phyloP scores from a whole-genome alignment of 2,329 filamentous ascomycete species.

The Furcasterigmium sp. region DNA sequence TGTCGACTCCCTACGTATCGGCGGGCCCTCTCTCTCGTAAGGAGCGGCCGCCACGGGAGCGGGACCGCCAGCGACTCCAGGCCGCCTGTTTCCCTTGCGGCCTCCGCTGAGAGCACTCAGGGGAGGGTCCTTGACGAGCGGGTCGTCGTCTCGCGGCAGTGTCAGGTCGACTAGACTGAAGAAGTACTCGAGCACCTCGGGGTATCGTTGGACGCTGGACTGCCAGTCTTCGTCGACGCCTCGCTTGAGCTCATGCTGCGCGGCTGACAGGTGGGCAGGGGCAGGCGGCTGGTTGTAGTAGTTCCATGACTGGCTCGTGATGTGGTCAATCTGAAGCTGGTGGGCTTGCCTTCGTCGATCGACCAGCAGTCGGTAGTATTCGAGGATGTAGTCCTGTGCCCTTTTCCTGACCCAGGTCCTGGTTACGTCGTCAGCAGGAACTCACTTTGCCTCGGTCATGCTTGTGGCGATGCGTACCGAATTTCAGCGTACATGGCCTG shows the following conservation, averaged over 20 bases:
- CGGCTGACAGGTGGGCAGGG: slow-evolving; percentile 57
- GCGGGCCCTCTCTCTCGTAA: slow-evolving; percentile 23
- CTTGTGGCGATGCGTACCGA: slow-evolving; percentile 39
- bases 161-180: slow-evolving; percentile 64
- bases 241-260: slow-evolving; percentile 61
- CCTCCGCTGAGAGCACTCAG: slow-evolving; percentile 46
- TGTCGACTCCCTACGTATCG: slow-evolving; percentile 30
- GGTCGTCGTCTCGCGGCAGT: slow-evolving; percentile 58
- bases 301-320: slow-evolving; percentile 49
- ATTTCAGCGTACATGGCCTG: slow-evolving; percentile 57
- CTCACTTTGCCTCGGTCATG: background rate
- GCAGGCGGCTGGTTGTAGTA: slow-evolving; percentile 55
- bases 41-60: slow-evolving; percentile 11
- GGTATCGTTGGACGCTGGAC: slow-evolving; percentile 68
- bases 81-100: slow-evolving; percentile 37
- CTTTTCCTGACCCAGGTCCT: slow-evolving; percentile 61
- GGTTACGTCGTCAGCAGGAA: slow-evolving; percentile 8
- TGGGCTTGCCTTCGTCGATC: slow-evolving; percentile 56
- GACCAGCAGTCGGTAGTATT: slow-evolving; percentile 57
- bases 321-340: slow-evolving; percentile 47
- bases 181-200: slow-evolving; percentile 78
- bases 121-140: slow-evolving; percentile 54
- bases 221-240: slow-evolving; percentile 79
- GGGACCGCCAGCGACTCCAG: slow-evolving; percentile 4
- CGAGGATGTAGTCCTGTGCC: slow-evolving; percentile 63